These are phyloP conservation scores for Dunaliella primolecta DNA, from an alignment of 139 green algal species.

Conservation along the genomic window DNA sequence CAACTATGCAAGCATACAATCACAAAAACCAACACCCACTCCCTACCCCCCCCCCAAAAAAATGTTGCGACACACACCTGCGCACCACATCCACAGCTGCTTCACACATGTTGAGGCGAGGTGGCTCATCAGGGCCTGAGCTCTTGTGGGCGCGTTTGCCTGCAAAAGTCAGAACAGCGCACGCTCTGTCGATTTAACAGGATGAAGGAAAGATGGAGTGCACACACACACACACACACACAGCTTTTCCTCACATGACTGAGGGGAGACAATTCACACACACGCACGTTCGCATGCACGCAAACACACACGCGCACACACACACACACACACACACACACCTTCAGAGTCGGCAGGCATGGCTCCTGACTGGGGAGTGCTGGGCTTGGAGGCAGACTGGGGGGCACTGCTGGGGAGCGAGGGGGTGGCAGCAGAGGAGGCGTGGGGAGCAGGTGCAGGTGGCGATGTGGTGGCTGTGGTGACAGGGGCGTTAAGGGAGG, in stretches of 20 bases:
- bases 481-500: too few relatives aligned
- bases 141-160: background rate
- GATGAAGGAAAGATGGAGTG: too few relatives aligned
- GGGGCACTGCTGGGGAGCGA: background rate
- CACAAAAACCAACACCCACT: too few relatives aligned
- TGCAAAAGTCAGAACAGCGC: too few relatives aligned
- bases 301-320: conserved; percentile 4
- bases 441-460: background rate
- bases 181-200: too few relatives aligned
- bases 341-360: background rate
- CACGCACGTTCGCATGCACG: conserved; percentile 5
- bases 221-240: background rate
- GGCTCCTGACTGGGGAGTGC: background rate
- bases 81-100: conserved; percentile 51
- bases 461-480: conserved; percentile 7
- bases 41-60: too few relatives aligned
- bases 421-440: background rate
- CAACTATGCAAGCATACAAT: too few relatives aligned
- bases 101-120: conserved; percentile 47
- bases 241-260: too few relatives aligned
- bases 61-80: too few relatives aligned
- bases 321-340: conserved; percentile 1
- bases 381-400: too few relatives aligned
- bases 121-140: background rate
- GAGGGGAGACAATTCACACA: too few relatives aligned